Evolutionary conservation across 1,284 basidiomycete genomes (phyloP).

Genomic region (Inonotus obliquus): DNA sequence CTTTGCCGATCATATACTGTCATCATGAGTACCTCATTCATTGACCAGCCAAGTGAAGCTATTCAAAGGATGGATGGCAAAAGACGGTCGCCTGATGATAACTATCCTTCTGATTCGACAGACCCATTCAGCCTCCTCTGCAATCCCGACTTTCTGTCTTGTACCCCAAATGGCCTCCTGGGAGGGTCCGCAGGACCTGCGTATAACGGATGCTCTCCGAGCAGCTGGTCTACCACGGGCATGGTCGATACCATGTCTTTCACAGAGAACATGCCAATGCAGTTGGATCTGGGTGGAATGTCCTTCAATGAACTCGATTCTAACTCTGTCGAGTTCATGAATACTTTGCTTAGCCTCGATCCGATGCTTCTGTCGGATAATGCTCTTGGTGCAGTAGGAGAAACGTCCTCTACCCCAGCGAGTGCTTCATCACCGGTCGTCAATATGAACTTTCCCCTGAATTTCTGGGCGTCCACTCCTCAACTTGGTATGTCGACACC

Average conservation of each 20-base stretch:
- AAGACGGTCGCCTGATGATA: slow-evolving; percentile 6
- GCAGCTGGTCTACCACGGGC: not conserved
- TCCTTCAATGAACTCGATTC: slow-evolving; percentile 7
- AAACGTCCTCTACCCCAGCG: not conserved
- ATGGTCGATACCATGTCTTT: not conserved
- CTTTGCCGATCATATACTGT: too few relatives aligned
- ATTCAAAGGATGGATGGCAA: not conserved
- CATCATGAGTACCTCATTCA: not conserved
- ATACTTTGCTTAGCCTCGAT: not conserved
- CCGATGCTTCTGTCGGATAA: not conserved
- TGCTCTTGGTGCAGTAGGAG: not conserved
- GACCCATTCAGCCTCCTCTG: slow-evolving; percentile 15
- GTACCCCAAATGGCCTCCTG: not conserved
- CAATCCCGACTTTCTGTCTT: not conserved
- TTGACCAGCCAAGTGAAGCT: not conserved
- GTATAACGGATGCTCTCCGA: slow-evolving; percentile 5
- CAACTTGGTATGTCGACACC: not conserved
- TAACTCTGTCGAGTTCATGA: slow-evolving; percentile 2
- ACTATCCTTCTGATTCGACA: not conserved
- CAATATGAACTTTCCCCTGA: not conserved
- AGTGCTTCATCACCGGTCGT: not conserved
- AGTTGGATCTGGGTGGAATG: not conserved
- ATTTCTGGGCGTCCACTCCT: not conserved
- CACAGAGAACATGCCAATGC: not conserved
- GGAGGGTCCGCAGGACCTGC: slow-evolving; percentile 4